Evolutionary conservation across 1,284 basidiomycete species (phyloP).

Genomic region (Jaminaea rosea): DNA sequence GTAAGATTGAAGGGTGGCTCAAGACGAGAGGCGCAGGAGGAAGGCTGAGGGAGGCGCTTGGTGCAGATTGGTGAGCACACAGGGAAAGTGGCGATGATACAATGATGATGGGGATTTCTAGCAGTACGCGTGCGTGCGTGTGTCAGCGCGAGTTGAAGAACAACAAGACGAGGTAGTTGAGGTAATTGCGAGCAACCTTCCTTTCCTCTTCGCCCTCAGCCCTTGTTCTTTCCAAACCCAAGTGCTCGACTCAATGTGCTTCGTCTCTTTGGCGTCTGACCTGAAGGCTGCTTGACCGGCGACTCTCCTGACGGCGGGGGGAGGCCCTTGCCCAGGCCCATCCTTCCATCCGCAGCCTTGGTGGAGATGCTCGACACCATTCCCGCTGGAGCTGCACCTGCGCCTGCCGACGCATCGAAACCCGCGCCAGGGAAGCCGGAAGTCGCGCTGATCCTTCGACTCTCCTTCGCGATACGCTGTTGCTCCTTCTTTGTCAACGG

Average conservation of each 20-base stretch:
- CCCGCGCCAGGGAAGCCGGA: conserved; percentile 5
- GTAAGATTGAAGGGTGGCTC: neutral
- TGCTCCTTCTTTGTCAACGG: conserved; percentile 24
- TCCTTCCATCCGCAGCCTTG: neutral
- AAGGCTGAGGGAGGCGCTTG: neutral
- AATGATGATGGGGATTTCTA: no score
- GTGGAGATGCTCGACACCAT: neutral
- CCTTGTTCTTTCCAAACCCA: neutral
- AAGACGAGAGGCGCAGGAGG: neutral
- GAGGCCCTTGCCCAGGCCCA: neutral
- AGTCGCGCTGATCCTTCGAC: conserved; percentile 10
- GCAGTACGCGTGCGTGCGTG: no score
- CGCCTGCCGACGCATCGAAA: neutral
- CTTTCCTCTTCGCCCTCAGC: no score
- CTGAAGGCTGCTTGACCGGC: neutral
- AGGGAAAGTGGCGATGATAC: no score
- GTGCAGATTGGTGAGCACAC: neutral
- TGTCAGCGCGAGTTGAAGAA: no score
- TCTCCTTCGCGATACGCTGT: conserved; percentile 15
- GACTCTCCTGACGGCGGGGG: neutral
- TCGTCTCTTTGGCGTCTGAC: neutral
- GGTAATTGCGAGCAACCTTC: no score
- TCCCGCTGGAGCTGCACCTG: neutral
- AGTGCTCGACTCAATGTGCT: conserved; percentile 1
- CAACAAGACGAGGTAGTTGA: no score